These are phyloP conservation scores for Hypoxylon cercidicola DNA, from an alignment of 495 filamentous ascomycete species.

Conservation along the genomic window DNA sequence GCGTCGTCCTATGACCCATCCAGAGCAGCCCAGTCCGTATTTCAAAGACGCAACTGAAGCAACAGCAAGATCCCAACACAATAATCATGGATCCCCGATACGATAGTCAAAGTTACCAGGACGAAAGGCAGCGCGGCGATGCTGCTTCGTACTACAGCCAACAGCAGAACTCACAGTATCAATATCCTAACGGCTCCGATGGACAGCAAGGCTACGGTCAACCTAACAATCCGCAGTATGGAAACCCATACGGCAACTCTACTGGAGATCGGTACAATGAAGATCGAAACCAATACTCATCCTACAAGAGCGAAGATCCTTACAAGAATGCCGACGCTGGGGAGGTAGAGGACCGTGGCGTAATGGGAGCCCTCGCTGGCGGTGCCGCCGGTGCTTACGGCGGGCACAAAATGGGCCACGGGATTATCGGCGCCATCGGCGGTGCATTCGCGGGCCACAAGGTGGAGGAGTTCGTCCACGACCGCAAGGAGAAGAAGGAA, in stretches of 20 bases:
- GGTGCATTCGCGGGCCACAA: slow-evolving; percentile 53
- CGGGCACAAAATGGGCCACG: slow-evolving; percentile 50
- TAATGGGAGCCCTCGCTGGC: slow-evolving; percentile 48
- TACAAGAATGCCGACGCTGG: slow-evolving; percentile 14
- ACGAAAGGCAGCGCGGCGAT: slow-evolving; percentile 14
- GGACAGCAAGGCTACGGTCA: slow-evolving; percentile 13
- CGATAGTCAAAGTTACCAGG: slow-evolving; percentile 19
- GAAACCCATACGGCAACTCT: slow-evolving; percentile 5
- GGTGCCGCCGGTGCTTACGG: slow-evolving; percentile 49
- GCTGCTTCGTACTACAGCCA: slow-evolving; percentile 23
- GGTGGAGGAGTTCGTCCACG: slow-evolving; percentile 48
- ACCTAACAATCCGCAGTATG: slow-evolving; percentile 16
- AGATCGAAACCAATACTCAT: slow-evolving; percentile 1
- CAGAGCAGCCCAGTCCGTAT: not conserved
- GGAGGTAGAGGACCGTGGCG: slow-evolving; percentile 48
- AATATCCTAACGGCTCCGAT: slow-evolving; percentile 5
- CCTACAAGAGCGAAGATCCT: slow-evolving; percentile 11
- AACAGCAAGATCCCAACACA: not conserved
- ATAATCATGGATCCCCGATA: slow-evolving; percentile 25
- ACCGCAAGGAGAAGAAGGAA: slow-evolving; percentile 52
- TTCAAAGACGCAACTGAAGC: not conserved
- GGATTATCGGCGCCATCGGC: slow-evolving; percentile 46
- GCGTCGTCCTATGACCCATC: not conserved
- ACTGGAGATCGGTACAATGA: slow-evolving; percentile 14
- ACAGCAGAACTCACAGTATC: slow-evolving; percentile 18